Percentiles rank a stretch among this genome's conserved stretches.
Evolutionary conservation across 495 filamentous ascomycete genomes (phyloP).

Genomic region (Penicillium robsamsonii): DNA sequence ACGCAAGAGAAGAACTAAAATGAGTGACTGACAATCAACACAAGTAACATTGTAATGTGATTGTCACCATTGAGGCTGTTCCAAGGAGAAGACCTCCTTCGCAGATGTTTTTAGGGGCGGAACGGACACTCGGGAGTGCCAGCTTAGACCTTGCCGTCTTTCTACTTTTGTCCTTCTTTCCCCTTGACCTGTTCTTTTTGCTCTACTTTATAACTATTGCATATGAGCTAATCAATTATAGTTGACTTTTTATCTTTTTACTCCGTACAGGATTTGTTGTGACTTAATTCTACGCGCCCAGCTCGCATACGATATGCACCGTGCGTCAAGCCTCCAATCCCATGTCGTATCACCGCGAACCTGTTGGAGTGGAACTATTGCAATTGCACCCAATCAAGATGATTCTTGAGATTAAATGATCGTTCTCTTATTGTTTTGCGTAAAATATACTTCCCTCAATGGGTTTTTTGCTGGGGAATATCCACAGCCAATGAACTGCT

Average conservation of each 20-base stretch:
- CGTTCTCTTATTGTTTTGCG: neutral
- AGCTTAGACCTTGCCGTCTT: constrained; percentile 1
- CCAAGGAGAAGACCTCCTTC: constrained; percentile 4
- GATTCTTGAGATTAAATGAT: neutral
- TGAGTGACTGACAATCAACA: constrained; percentile 3
- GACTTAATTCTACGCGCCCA: constrained; percentile 2
- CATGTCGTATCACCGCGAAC: neutral
- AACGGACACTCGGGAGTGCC: constrained; percentile 2
- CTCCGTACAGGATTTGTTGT: neutral
- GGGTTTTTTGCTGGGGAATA: neutral
- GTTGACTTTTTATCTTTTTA: neutral
- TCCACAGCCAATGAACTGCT: neutral
- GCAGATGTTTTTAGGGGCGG: constrained; percentile 14
- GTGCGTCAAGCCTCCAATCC: neutral
- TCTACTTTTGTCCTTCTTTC: constrained; percentile 1
- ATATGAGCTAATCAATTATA: neutral
- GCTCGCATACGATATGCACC: neutral
- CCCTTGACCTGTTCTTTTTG: neutral
- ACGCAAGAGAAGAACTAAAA: constrained; percentile 4
- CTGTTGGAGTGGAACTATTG: neutral
- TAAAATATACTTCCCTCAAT: neutral
- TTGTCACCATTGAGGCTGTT: constrained; percentile 12
- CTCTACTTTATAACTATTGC: neutral
- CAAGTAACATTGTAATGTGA: neutral
- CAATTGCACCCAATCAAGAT: neutral